Evolutionary conservation across 2,329 filamentous ascomycete species (phyloP), one percentile per base, ranked within the genome.

Genomic region (Grosmannia serpens): DNA sequence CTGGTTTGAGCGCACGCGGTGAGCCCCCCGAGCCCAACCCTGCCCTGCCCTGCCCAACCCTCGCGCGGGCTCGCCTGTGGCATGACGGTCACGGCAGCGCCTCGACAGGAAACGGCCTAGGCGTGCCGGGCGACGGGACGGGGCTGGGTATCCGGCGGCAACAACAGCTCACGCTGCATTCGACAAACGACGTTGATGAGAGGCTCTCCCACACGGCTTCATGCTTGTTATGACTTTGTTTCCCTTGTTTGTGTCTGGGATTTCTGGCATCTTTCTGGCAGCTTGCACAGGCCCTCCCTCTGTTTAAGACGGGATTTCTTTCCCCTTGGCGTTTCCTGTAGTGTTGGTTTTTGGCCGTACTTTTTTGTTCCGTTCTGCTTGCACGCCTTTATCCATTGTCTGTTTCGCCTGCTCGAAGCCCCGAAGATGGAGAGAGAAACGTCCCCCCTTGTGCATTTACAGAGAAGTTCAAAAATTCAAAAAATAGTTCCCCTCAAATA

Each of bases 1-100:
- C 61, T 99, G 85, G 75, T 99, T 99, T 71, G 91, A 96, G 77
- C 83, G 94, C 69, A 91, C 84, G 72, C 83, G 91, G 76, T 95
- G 56, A 58, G 26, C 15, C 26, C 22, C 20, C 22, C 22, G 20
- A 17, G 35, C 35, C 11, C 35, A 38, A 38, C 35, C 35, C 13
- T 38, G n/a, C n/a, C n/a, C n/a, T n/a, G n/a, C n/a, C n/a, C n/a
- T n/a, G n/a, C n/a, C n/a, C n/a, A n/a, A n/a, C n/a, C 35, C 13
- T 38, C 35, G 35, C 15, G 35, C 15, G 35, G 35, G 22, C 47
- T 47, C 17, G 44, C 44, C 20, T 47, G n/a, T 47, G n/a, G 35
- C 35, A 17, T 38, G 35, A 38, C 35, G 13, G 35, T 38, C 35
- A 13, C 17, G 35, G 35, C 35, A 17, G 17, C 17, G 35, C 35